Conservation (phyloP, 2,329 filamentous ascomycete species). For the Graphiopsis chlorocephala region DNA sequence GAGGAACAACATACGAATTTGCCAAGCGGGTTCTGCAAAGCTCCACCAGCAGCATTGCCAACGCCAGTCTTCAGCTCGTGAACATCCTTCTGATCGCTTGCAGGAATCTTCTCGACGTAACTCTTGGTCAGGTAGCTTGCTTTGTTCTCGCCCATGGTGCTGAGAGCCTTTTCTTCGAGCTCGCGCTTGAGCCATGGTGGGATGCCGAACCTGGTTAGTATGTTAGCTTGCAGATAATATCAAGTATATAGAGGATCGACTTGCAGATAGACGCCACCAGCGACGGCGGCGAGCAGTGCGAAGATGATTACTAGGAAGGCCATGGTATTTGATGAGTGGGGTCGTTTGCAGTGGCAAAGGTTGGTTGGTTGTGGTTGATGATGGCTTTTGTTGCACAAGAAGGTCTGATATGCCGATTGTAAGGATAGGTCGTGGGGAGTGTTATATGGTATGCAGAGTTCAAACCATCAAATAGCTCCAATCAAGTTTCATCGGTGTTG, state of each 20-base stretch:
- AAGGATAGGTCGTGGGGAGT: background rate
- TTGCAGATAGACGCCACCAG: conserved; percentile 42
- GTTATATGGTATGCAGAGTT: background rate
- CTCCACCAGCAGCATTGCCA: conserved; percentile 32
- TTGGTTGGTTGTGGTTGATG: background rate
- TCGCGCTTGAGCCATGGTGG: conserved; percentile 47
- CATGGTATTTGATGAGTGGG: conserved; percentile 12
- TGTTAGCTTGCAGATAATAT: background rate
- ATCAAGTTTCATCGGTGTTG: background rate
- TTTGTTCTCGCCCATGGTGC: conserved; percentile 55
- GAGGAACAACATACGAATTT: conserved; percentile 24
- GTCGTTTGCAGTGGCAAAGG: background rate
- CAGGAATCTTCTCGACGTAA: conserved; percentile 28
- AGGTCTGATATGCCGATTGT: background rate
- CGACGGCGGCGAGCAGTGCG: conserved; percentile 36
- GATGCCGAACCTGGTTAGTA: conserved; percentile 42
- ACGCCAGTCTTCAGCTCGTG: conserved; percentile 35
- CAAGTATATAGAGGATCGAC: background rate
- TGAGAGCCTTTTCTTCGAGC: conserved; percentile 45
- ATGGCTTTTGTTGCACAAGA: background rate
- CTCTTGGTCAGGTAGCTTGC: conserved; percentile 35
- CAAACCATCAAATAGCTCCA: background rate
- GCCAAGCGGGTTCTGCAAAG: conserved; percentile 38
- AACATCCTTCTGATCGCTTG: conserved; percentile 26
- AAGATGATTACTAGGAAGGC: conserved; percentile 29